Base-by-base conservation (phyloP, 345 rosid genomes). In the Linum tenue region DNA sequence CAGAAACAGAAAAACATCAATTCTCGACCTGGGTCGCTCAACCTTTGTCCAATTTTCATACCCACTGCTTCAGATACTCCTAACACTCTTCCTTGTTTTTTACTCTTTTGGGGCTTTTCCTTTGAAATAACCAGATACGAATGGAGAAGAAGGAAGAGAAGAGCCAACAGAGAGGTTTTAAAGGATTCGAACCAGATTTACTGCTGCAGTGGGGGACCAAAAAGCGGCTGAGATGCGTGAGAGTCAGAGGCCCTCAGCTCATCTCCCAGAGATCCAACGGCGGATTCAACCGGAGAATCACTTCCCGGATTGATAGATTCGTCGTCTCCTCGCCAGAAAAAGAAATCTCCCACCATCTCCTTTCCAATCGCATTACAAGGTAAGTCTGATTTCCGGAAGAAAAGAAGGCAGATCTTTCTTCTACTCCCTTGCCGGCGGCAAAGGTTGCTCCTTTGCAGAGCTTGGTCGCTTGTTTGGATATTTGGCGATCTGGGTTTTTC, bases 191-290 rank as follows among this genome's bases (percentile, higher is more conserved):
- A 75, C 80, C 85, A 6, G 85, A 86, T 12, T 67, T 86, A 59
- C 72, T 82, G 48, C 70, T 86, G 69, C 88, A 80, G 88, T 86
- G 91, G 91, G 91, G 91, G 35, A 83, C 80, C 68, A 77, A 81
- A 68, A 86, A 86, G 91, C 74, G 88, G 70, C 80, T 86, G 43
- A 78, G 91, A 82, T 86, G 91, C 70, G 88, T 86, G 6, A 80
- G 91, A 77, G 88, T 82, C 67, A 86, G 83, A 73, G 85, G 79
- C 55, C 86, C 88, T 55, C 79, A 76, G 68, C 67, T 79, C 55
- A 50, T 74, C 67, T 72, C 88, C 22, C 72, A 72, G 50, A 83
- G 82, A 77, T 73, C 83, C 15, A 73, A 76, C 64, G 81, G 83
- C 64, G 55, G 78, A 48, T 68, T 76, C 63, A 75, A 84, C 62